These are phyloP conservation scores for Fusarium sp. DNA, from an alignment of 2,329 filamentous ascomycete species.

Conservation along the genomic window DNA sequence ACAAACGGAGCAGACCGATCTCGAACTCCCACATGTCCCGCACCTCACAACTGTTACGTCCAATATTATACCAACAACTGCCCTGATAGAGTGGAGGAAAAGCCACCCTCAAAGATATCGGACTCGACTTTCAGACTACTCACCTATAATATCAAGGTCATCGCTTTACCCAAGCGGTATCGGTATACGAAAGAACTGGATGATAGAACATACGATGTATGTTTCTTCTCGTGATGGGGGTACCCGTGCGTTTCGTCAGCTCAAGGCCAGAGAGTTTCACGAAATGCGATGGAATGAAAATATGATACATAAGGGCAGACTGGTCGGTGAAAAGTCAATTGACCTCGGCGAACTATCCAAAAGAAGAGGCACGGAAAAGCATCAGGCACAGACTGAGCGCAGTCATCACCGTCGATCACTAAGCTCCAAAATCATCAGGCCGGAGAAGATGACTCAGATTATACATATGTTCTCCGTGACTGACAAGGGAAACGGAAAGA, in stretches of 20 bases:
- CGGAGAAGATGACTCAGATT: conserved; percentile 8
- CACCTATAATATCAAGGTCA: conserved; percentile 23
- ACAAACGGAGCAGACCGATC: conserved; percentile 47
- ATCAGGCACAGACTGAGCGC: background rate
- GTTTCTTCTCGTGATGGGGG: conserved; percentile 51
- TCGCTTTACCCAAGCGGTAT: conserved; percentile 39
- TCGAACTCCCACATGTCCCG: conserved; percentile 58
- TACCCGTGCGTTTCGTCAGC: conserved; percentile 49
- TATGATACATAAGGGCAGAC: conserved; percentile 42
- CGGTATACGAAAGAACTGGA: conserved; percentile 52
- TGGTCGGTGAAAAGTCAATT: conserved; percentile 47
- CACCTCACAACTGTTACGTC: conserved; percentile 57
- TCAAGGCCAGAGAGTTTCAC: conserved; percentile 52
- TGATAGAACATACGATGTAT: conserved; percentile 55
- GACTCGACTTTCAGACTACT: conserved; percentile 53
- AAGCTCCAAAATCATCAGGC: background rate
- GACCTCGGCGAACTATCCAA: conserved; percentile 23
- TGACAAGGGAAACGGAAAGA: background rate
- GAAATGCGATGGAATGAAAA: conserved; percentile 52
- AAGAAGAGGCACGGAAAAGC: background rate
- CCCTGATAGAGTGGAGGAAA: conserved; percentile 49
- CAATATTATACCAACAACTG: conserved; percentile 52
- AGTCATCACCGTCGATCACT: background rate
- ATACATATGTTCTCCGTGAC: conserved; percentile 9
- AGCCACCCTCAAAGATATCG: conserved; percentile 51